Percentiles rank a stretch among this genome's conserved stretches.
phyloP scores from a whole-genome alignment of 768 basidiomycete species.

The Tubosaeta sp. region DNA sequence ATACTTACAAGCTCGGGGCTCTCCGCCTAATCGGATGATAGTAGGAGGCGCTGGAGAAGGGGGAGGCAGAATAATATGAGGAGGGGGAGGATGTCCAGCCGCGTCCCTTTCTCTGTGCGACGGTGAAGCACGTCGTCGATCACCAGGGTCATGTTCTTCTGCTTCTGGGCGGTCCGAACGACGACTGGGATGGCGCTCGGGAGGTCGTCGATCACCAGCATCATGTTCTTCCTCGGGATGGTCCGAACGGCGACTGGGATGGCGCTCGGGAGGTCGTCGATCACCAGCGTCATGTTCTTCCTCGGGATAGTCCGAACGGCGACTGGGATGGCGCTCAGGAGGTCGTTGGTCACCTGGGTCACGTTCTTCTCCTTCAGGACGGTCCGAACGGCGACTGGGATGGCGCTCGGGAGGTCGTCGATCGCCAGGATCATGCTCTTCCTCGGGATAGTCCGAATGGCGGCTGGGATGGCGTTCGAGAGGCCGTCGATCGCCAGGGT shows the following conservation, averaged over 20 bases:
- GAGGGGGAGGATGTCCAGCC: not conserved
- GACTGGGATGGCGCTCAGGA: slow-evolving; percentile 17
- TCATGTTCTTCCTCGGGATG: slow-evolving; percentile 12
- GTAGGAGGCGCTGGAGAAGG: slow-evolving; percentile 26
- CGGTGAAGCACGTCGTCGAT: slow-evolving; percentile 8
- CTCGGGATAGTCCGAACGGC: slow-evolving; percentile 12
- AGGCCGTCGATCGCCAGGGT: slow-evolving; percentile 8
- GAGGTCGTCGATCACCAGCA: slow-evolving; percentile 7
- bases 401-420: slow-evolving; percentile 3
- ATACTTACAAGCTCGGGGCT: slow-evolving; percentile 15
- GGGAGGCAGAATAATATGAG: not conserved
- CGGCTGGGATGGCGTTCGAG: no score
- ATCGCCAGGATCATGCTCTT: slow-evolving; percentile 15
- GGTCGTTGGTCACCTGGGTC: slow-evolving; percentile 15
- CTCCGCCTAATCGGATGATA: slow-evolving; percentile 27
- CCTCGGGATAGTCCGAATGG: slow-evolving; percentile 10
- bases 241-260: slow-evolving; percentile 13
- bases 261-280: slow-evolving; percentile 2
- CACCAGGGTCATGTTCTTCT: slow-evolving; percentile 14
- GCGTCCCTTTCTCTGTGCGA: slow-evolving; percentile 14
- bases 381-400: slow-evolving; percentile 15
- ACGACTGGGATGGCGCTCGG: slow-evolving; percentile 11
- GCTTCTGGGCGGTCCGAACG: slow-evolving; percentile 10
- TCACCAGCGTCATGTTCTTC: slow-evolving; percentile 11
- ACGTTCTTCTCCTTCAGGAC: slow-evolving; percentile 9